Evolutionary conservation across 139 green algal species (phyloP), one percentile per base, ranked within the genome.

Genomic region (Coelastrella sp.): DNA sequence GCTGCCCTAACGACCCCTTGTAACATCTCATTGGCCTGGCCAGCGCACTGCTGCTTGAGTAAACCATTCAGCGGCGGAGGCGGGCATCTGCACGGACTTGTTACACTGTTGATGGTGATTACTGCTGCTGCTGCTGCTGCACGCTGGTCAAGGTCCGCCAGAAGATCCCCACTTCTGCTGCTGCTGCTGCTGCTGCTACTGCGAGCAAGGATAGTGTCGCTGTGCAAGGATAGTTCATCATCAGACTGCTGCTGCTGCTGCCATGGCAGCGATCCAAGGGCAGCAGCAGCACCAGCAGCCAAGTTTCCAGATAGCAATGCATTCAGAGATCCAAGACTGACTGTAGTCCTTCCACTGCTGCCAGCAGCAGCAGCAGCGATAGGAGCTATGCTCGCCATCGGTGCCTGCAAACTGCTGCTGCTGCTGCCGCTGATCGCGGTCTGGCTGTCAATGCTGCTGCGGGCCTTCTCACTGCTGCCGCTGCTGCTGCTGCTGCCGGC

Each of bases 11-110:
- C 65, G 54, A 91, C 57, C 3, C 87, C 87, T 11, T 87, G n/a
- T 68, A 91, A 68, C 87, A 87, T 87, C 19, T 91, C 87, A 66
- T 75, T 13, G 13, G 86, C 54, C 79, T 91, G 87, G 4, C 78
- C 78, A 20, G 58, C 73, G 22, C 61, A 64, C 78, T 91, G 87
- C 47, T 17, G 19, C 79, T 91, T 91, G 20, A 91, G 68, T 3
- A 80, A 22, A 65, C 66, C 47, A 19, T 91, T 91, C 64, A 91
- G 47, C 11, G 87, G 87, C 4, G 57, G 57, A 4, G 87, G 87
- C 11, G 87, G 87, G 5, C 64, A 87, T 19, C 77, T 56, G 4
- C 20, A 60, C 5, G 87, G 87, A 7, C 76, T 87, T 3, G 87
- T 91, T 11, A 91, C 32, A 2, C 11, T 61, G 7, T 87, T 17